Evolutionary conservation across 2,329 filamentous ascomycete genomes (phyloP).

Genomic region (Colletotrichum musae): DNA sequence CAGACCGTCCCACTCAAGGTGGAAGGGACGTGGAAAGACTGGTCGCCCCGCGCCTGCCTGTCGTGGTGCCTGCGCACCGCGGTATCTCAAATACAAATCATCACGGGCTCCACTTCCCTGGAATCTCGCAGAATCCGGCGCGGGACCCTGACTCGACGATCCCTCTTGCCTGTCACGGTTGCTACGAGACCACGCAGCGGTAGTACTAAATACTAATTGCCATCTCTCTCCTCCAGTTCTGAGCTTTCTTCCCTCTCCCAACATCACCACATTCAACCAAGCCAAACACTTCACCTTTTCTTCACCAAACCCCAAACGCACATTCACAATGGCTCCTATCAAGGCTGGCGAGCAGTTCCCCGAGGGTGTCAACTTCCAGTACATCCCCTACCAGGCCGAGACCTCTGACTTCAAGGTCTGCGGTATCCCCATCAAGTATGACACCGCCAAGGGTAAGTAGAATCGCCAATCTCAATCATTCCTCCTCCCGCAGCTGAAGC

Average conservation of each 20-base stretch:
- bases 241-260: constrained; percentile 2
- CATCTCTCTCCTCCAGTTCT: neutral
- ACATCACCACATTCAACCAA: neutral
- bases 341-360: constrained; percentile 89
- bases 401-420: constrained; percentile 79
- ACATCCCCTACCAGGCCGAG: constrained; percentile 83
- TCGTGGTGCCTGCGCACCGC: no score
- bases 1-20: constrained; percentile 3
- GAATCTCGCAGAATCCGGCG: constrained; percentile 39
- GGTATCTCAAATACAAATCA: constrained; percentile 39
- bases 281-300: neutral
- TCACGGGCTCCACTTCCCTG: constrained; percentile 37
- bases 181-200: constrained; percentile 21
- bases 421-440: constrained; percentile 82
- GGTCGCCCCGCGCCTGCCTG: constrained; percentile 27
- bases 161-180: neutral
- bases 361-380: constrained; percentile 84
- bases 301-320: constrained; percentile 28
- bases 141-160: constrained; percentile 39
- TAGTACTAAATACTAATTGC: constrained; percentile 39
- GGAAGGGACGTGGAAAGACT: constrained; percentile 19
- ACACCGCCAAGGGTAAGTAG: constrained; percentile 79
- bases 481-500: constrained; percentile 8
- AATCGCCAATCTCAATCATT: neutral
- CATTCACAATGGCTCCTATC: constrained; percentile 71